Base-by-base conservation (phyloP, 768 basidiomycete genomes). In the Suillus lakei region DNA sequence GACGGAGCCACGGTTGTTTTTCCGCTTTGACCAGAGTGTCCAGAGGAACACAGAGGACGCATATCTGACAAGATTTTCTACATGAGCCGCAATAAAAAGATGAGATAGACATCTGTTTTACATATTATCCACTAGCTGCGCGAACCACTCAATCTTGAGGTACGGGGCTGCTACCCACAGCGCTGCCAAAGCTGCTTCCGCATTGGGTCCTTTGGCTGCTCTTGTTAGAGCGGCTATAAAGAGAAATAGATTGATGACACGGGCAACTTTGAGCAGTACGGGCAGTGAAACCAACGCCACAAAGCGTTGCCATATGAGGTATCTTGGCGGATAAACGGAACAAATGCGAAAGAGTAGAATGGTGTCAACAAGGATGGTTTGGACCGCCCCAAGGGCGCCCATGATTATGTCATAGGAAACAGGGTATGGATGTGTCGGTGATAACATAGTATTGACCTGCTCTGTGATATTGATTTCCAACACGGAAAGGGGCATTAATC, bases 101-200 rank as follows among this genome's bases (percentile, higher is more conserved):
- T 18, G 23, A 6, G 39, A 15, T 55, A 32, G 6, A 15, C 26
- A 23, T 10, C 1, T 23, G n/a, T 63, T 75, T 61, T 32, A 77
- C 75, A 66, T 66, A 34, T 77, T 78, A 58, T 76, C 76, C 8
- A 71, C 60, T 59, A 77, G 46, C 62, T 77, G 77, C 21, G 70
- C 65, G 16, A 70, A 69, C 76, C 77, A 76, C 48, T 76, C 77
- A 3, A 78, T 74, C 63, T 76, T 78, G 13, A 78, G 61, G 61
- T 73, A 78, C 5, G 74, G 77, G 1, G 63, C 68, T 51, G 68
- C 26, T 23, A 58, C 64, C 77, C 74, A 77, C 21, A 63, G 38
- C n/a, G 64, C 2, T 10, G 51, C 64, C n/a, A 73, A 28, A 0
- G 66, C 54, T 46, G 66, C 54, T 16, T 69, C 21, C 12, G 65